Evolutionary conservation across 2,329 filamentous ascomycete species (phyloP), one percentile per base, ranked within the genome.

Genomic region (Sporothrix variecibatus): DNA sequence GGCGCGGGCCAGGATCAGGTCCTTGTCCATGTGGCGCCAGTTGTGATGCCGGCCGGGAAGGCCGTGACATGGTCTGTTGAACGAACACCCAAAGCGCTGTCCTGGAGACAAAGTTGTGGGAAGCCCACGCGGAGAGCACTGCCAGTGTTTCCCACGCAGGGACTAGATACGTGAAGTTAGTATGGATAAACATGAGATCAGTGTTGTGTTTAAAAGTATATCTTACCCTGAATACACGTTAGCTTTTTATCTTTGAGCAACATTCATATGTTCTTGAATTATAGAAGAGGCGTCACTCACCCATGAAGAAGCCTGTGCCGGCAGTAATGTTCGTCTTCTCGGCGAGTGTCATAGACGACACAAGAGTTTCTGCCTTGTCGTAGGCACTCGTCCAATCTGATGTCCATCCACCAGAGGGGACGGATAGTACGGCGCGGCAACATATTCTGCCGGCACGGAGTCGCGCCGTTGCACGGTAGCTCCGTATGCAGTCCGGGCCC

Each of bases 301-400:
- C 92, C 92, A 94, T 94, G 76, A 86, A 91, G 58, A 91, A 86
- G 0, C 92, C 92, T 0, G 88, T 91, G 3, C 93, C 93, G 1
- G 88, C 88, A 0, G 92, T 94, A 71, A 94, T 86, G 79, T 94
- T 95, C 3, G 92, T 91, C 83, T 95, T 95, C 80, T 95, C 93
- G 1, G 92, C 92, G 73, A 95, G 82, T 0, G 92, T 95, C 92
- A 95, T 93, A 67, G 89, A 87, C 72, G 89, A 88, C 20, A 95
- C 93, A 17, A 95, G 81, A 3, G 84, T 81, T 74, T 90, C 86
- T 0, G 93, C 93, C 78, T 92, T 94, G 71, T 83, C 83, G 79
- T 94, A 95, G 77, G 92, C 91, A 23, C 88, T 87, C 28, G 84
- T 84, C 93, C 93, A 95, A 74, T 88, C 87, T 6, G 87, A 82